Conservation (phyloP, 148 eudicot species). For the Rhododendron williamsianum region DNA sequence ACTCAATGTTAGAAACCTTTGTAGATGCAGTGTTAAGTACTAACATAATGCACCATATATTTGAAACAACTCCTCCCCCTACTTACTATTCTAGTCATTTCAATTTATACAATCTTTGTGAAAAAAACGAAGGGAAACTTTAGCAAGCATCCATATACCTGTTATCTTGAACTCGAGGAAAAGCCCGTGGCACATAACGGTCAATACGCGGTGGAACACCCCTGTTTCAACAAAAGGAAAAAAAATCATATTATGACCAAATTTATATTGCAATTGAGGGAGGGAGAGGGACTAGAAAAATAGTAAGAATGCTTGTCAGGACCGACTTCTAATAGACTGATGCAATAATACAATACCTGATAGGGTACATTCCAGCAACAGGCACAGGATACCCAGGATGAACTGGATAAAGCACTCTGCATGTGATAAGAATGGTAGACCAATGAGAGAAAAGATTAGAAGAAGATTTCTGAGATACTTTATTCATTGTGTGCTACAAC, state of each 20-base stretch:
- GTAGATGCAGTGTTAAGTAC: no score
- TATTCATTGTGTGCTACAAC: no score
- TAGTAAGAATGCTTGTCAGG: no score
- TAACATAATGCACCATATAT: no score
- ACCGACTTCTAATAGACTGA: neutral
- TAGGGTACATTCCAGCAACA: neutral
- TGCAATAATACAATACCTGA: neutral
- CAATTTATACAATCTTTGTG: neutral
- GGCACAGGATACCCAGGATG: neutral
- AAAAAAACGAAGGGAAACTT: neutral
- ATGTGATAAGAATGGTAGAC: no score
- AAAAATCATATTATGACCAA: no score
- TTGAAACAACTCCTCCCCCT: neutral
- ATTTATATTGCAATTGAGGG: no score
- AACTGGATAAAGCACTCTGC: neutral
- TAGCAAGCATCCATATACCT: neutral
- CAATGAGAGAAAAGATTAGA: no score
- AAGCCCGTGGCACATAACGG: neutral
- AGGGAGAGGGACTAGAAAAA: no score
- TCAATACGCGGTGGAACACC: neutral
- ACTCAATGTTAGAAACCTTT: no score
- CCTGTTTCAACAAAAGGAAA: neutral
- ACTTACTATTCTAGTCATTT: neutral
- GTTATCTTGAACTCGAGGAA: neutral
- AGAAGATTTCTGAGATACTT: no score